Evolutionary conservation across 208 protist species (phyloP), one percentile per base, ranked within the genome.

Genomic region (Dictyostelium gargantuum): DNA sequence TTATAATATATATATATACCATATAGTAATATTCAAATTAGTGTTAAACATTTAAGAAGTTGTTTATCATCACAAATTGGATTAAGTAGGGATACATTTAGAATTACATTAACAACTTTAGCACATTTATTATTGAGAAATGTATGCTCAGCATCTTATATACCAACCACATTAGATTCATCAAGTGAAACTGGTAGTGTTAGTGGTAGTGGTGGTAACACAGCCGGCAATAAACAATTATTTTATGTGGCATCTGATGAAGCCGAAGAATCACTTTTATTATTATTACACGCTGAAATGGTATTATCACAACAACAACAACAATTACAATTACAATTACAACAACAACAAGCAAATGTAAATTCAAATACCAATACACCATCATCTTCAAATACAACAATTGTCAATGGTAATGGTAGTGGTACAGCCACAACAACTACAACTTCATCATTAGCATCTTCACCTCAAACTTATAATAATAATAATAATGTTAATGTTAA

Each of bases 31-130:
- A 79, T 52, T 42, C 46, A 54, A 44, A 44, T 58, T 17, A 26
- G 23, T 40, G 54, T 89, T n/a, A 89, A 89, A 40, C 54, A 61
- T 35, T 32, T 89, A 42, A 77, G 82, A 68, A 66, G 63, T 26
- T 79, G 68, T 68, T 52, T 89, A 52, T 89, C 82, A 19, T 52
- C 26, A 40, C 70, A 77, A 52, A 52, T 89, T 48, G 70, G 70
- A 48, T n/a, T 79, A 19, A 75, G 19, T 13, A 15, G 26, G 68
- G 10, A 17, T 9, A 61, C 38, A 10, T 89, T 66, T 68, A 63
- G 26, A 52, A 29, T 35, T 3, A 35, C 66, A 17, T 52, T 89
- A 15, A 26, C 21, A 11, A 75, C 26, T 3, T 32, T 89, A 4
- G 46, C 32, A 9, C 29, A 79, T 13, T 38, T 79, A n/a, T 32